Evolutionary conservation across 139 green algal species (phyloP), one percentile per base, ranked within the genome.

Genomic region (Tetradesmus lagerheimii): DNA sequence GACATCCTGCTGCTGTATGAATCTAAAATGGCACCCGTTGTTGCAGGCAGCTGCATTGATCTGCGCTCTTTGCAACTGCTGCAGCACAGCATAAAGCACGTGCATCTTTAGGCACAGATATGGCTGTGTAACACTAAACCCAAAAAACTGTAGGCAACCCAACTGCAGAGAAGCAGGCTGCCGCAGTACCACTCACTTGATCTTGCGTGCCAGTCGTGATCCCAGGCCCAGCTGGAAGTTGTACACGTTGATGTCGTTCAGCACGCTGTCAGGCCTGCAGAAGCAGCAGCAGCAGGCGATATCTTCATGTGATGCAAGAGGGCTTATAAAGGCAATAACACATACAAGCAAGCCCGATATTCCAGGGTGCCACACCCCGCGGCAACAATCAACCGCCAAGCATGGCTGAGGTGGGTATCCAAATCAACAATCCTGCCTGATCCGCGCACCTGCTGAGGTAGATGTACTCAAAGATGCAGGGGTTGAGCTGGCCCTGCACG

Each of bases 381-480:
- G n/a, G n/a, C n/a, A n/a, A n/a, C n/a, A 50, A 8, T 50, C 43
- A 50, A 4, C 5, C 9, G 25, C 64, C 6, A 76, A 31, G 25
- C 4, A 76, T 76, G 29, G 5, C 3, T 76, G 5, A 38, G 25
- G n/a, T 80, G 4, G 16, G 1, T 3, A 43, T 50, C 92, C 99
- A 97, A 37, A 96, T 96, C n/a, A n/a, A n/a, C n/a, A n/a, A n/a
- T n/a, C n/a, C n/a, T n/a, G n/a, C n/a, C n/a, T n/a, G n/a, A n/a
- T n/a, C n/a, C n/a, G 75, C 97, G 93, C 23, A 71, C 57, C 57
- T 71, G 8, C 97, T 94, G 50, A 99, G 95, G 95, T 99, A 99
- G 93, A 99, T 99, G 96, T 99, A 99, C 96, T 99, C 98, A 77
- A 99, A 99, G 91, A 99, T 97, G 95, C 98, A 99, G 62, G 98